Evolutionary conservation across 768 basidiomycete genomes (phyloP).

Genomic region (Lactifluus rugatus): DNA sequence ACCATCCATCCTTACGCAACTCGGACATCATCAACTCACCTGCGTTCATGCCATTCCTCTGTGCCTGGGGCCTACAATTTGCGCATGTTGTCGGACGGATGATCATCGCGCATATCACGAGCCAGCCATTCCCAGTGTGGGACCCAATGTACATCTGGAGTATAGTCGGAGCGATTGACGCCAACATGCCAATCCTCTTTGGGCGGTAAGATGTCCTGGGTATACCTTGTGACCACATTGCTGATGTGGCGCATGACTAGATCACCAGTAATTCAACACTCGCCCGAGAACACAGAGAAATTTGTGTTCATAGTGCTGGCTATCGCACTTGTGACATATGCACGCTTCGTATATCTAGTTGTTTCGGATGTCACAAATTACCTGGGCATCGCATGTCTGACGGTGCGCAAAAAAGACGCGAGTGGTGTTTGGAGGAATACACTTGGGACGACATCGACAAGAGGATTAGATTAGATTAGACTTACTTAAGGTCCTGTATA

Average conservation of each 20-base stretch:
- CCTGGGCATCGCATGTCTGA: constrained; percentile 92
- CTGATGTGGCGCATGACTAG: constrained; percentile 26
- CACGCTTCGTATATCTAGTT: constrained; percentile 71
- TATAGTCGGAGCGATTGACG: constrained; percentile 68
- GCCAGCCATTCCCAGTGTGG: constrained; percentile 73
- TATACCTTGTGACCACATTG: background rate
- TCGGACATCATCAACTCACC: constrained; percentile 67
- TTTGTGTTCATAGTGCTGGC: constrained; percentile 66
- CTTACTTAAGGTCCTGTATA: too few relatives aligned
- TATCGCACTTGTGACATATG: constrained; percentile 61
- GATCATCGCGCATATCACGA: constrained; percentile 89
- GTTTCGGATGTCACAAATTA: constrained; percentile 83
- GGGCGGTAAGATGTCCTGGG: constrained; percentile 41
- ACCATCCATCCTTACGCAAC: constrained; percentile 48
- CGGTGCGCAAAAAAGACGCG: constrained; percentile 75
- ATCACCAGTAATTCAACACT: constrained; percentile 66
- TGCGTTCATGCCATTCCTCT: constrained; percentile 78
- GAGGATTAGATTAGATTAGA: background rate
- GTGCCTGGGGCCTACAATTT: constrained; percentile 89
- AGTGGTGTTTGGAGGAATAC: constrained; percentile 49
- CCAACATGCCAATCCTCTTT: constrained; percentile 61
- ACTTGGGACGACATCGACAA: constrained; percentile 7
- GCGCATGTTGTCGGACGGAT: constrained; percentile 86
- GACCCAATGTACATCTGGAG: constrained; percentile 84
- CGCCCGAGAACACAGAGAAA: constrained; percentile 46